Evolutionary conservation across 2,329 filamentous ascomycete genomes (phyloP).

Genomic region (Penicillium decumbens): DNA sequence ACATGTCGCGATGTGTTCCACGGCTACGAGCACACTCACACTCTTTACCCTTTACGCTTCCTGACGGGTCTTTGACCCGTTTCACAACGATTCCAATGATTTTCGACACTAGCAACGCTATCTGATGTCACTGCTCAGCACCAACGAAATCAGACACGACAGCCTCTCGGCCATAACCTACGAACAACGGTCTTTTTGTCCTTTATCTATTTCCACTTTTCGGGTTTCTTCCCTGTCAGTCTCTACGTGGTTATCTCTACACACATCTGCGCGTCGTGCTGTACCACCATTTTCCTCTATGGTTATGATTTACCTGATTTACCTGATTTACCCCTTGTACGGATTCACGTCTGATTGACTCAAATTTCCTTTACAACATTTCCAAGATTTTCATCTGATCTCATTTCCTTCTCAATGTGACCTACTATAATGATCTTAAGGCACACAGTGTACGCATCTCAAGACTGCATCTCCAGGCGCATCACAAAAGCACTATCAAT

Average conservation of each 20-base stretch:
- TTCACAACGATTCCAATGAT: slow-evolving; percentile 9
- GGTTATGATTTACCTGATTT: neutral
- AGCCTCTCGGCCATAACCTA: neutral
- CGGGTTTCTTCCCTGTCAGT: neutral
- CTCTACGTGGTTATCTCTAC: neutral
- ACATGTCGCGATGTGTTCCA: slow-evolving; percentile 10
- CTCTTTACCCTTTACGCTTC: slow-evolving; percentile 8
- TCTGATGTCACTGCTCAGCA: neutral
- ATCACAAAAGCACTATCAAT: slow-evolving; percentile 1
- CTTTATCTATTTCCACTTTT: slow-evolving; percentile 1
- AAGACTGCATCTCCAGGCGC: slow-evolving; percentile 3
- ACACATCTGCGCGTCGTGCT: neutral
- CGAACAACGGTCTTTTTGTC: neutral
- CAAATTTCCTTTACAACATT: neutral
- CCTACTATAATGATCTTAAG: slow-evolving; percentile 7
- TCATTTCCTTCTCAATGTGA: neutral
- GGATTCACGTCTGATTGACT: too few relatives aligned
- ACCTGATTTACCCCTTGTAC: neutral
- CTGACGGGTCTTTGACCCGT: neutral
- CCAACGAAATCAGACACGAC: slow-evolving; percentile 4
- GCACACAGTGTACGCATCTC: slow-evolving; percentile 2
- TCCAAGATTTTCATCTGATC: neutral
- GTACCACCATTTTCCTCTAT: slow-evolving; percentile 2
- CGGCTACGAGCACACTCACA: slow-evolving; percentile 12
- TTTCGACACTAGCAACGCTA: neutral